Evolutionary conservation across 345 rosid species (phyloP), one percentile per base, ranked within the genome.

Genomic region (Conringia planisiliqua): DNA sequence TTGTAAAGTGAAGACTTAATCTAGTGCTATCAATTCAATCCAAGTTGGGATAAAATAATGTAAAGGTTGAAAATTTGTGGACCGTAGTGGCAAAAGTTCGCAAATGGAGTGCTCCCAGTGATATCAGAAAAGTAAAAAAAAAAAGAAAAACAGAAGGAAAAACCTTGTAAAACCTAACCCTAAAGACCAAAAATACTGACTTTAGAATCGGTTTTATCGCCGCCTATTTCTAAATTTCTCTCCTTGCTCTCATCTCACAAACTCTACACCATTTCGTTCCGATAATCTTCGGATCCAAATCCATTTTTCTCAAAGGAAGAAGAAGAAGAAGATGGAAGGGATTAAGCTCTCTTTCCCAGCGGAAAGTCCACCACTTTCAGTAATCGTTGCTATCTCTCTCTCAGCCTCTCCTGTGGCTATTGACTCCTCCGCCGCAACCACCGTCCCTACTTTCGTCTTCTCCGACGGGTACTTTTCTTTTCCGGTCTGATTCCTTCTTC

Each of bases 351-450:
- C 80, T 0, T 89, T 86, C 68, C 40, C 90, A 1, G 77, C 85
- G 0, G 92, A 90, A 4, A 70, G 72, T 38, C 97, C 91, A 20
- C 90, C 95, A 0, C 83, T 93, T 7, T 59, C 89, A 1, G 89
- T 87, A 58, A 84, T 90, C 48, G 82, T 70, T 46, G 93, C 96
- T 3, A 84, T 86, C 29, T 81, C 81, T 79, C 69, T 90, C 62
- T 81, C 89, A 3, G 70, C 76, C 13, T 30, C 87, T 67, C 29
- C 80, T 35, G 54, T 86, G 0, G 69, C 79, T 1, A 12, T 71
- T 3, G 81, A 83, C 20, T 32, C 83, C 16, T 32, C 83, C 18
- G 54, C 83, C 8, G 78, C 63, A 2, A 1, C 78, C n/a, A 58
- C 83, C n/a, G 55, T 71, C 46, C 89, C 89, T 10, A 64, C 79